Evolutionary conservation across 768 basidiomycete genomes (phyloP).

Genomic region (Suillus spraguei): DNA sequence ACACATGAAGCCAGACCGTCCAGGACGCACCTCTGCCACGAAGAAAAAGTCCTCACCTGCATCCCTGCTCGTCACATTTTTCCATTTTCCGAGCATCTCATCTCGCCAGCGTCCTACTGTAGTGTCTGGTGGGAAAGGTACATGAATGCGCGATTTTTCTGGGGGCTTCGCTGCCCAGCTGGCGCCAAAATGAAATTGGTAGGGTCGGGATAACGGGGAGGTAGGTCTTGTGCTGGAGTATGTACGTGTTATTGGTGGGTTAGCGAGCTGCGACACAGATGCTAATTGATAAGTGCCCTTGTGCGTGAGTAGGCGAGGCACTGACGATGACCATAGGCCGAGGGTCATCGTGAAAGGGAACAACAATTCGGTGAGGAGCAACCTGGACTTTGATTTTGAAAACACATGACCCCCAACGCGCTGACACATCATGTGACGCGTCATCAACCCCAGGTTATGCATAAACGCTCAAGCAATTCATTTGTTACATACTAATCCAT

Average conservation of each 20-base stretch:
- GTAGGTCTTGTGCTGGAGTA: conserved; percentile 17
- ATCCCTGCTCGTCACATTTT: conserved; percentile 37
- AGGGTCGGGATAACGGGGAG: conserved; percentile 47
- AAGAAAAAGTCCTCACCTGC: conserved; percentile 69
- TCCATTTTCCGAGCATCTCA: conserved; percentile 52
- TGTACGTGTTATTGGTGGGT: background rate
- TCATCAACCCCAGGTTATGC: background rate
- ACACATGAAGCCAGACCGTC: background rate
- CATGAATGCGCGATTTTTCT: conserved; percentile 34
- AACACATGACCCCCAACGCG: conserved; percentile 25
- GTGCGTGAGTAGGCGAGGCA: conserved; percentile 18
- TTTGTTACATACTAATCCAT: background rate
- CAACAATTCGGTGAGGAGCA: background rate
- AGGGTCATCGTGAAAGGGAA: background rate
- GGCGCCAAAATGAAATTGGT: conserved; percentile 73
- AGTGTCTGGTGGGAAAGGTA: conserved; percentile 60
- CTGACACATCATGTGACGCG: background rate
- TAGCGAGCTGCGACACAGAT: conserved; percentile 6
- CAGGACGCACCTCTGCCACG: conserved; percentile 62
- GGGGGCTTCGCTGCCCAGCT: conserved; percentile 80
- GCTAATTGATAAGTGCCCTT: conserved; percentile 6
- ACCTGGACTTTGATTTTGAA: background rate
- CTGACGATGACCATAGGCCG: conserved; percentile 9
- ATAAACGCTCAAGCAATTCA: background rate
- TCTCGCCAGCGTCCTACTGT: conserved; percentile 73